phyloP scores from a whole-genome alignment of 805 yeast genomes.

The Blastobotrys robertii region DNA sequence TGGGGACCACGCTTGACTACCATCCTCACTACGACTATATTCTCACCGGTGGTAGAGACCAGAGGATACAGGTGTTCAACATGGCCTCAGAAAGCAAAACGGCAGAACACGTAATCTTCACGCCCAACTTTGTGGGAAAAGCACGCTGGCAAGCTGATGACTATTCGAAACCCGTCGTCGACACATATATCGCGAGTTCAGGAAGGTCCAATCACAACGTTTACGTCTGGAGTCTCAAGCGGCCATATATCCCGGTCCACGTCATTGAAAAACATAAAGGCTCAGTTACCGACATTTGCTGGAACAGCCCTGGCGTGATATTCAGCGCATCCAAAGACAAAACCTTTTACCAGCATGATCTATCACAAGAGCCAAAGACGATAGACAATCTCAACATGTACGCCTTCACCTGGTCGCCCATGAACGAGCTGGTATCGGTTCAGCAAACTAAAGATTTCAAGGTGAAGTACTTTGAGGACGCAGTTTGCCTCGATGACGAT shows the following conservation, averaged over 20 bases:
- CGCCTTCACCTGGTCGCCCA: slow-evolving; percentile 51
- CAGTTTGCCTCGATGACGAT: too few species aligned
- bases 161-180: slow-evolving; percentile 20
- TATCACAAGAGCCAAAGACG: slow-evolving; percentile 33
- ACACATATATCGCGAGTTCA: slow-evolving; percentile 51
- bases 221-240: slow-evolving; percentile 56
- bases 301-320: slow-evolving; percentile 38
- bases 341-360: slow-evolving; percentile 38
- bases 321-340: slow-evolving; percentile 47
- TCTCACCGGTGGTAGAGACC: slow-evolving; percentile 89
- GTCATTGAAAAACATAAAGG: slow-evolving; percentile 40
- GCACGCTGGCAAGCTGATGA: slow-evolving; percentile 52
- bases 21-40: slow-evolving; percentile 76
- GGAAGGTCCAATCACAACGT: slow-evolving; percentile 58
- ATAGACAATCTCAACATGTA: slow-evolving; percentile 43
- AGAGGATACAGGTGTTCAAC: slow-evolving; percentile 70
- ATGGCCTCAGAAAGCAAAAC: slow-evolving; percentile 33
- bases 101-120: slow-evolving; percentile 64
- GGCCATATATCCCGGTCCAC: slow-evolving; percentile 64
- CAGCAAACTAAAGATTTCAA: slow-evolving; percentile 33
- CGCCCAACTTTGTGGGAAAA: slow-evolving; percentile 71
- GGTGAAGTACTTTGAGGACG: not conserved
- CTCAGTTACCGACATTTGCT: slow-evolving; percentile 47
- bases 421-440: slow-evolving; percentile 41
- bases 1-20: slow-evolving; percentile 82